phyloP scores from a whole-genome alignment of 257 asterid species.

The Verbena officinalis region DNA sequence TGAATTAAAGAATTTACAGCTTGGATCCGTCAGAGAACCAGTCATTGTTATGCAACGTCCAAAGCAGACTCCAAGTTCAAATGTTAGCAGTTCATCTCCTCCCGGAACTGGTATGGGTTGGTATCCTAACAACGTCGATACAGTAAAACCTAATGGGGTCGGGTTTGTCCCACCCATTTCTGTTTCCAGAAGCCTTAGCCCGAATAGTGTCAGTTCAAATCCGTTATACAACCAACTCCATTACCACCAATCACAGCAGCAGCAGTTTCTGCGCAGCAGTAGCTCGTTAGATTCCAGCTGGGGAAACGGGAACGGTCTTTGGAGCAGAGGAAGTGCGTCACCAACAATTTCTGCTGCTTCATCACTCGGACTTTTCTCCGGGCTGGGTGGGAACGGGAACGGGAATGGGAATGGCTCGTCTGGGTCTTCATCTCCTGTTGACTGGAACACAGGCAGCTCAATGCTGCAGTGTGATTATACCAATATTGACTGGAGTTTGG shows the following conservation, averaged over 20 bases:
- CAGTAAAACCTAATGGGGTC: conserved; percentile 46
- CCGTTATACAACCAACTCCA: conserved; percentile 42
- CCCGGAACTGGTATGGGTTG: conserved; percentile 48
- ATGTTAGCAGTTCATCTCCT: conserved; percentile 52
- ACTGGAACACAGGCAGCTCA: conserved; percentile 59
- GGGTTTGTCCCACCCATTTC: conserved; percentile 39
- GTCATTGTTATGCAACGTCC: conserved; percentile 55
- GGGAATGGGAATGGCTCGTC: conserved; percentile 46
- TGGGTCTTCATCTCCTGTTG: conserved; percentile 52
- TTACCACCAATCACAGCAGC: conserved; percentile 49
- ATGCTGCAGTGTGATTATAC: conserved; percentile 52
- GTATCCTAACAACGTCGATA: conserved; percentile 45
- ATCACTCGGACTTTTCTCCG: conserved; percentile 65
- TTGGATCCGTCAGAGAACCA: conserved; percentile 60
- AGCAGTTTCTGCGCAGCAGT: conserved; percentile 39
- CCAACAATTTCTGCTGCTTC: conserved; percentile 64
- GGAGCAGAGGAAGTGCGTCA: conserved; percentile 49
- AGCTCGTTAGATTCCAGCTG: conserved; percentile 42
- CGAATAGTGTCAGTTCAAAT: conserved; percentile 43
- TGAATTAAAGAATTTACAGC: conserved; percentile 61
- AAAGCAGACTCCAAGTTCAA: conserved; percentile 48
- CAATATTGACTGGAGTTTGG: conserved; percentile 68
- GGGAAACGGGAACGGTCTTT: conserved; percentile 36
- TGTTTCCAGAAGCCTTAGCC: conserved; percentile 44
- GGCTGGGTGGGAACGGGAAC: conserved; percentile 47